A percentile compares a stretch with the other conserved stretches of the same genome.
Conservation (phyloP, 495 filamentous ascomycete species). For the Cetradonia linearis region DNA sequence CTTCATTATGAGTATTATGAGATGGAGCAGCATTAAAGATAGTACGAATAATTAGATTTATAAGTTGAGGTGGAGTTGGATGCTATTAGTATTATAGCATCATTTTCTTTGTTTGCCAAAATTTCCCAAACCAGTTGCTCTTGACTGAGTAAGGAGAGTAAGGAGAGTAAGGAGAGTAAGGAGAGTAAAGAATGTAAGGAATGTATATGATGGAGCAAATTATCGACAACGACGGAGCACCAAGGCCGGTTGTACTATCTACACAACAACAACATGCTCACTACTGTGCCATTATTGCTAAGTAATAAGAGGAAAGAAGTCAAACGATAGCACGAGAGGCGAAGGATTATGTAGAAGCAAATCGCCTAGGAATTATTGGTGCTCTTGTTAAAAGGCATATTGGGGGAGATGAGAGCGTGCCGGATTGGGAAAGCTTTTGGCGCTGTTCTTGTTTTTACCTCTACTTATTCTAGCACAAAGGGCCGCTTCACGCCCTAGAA, state of each 20-base stretch:
- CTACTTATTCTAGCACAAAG: neutral
- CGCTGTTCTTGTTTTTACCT: neutral
- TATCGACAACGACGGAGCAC: neutral
- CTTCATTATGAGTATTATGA: constrained; percentile 49
- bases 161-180: neutral
- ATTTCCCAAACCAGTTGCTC: neutral
- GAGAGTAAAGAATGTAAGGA: neutral
- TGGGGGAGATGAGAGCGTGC: neutral
- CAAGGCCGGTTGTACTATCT: too few relatives aligned
- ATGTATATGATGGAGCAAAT: neutral
- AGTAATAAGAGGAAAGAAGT: neutral
- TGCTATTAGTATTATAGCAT: neutral
- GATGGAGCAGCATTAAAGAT: constrained; percentile 7
- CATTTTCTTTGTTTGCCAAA: constrained; percentile 9
- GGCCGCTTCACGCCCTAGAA: neutral
- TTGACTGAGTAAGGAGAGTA: neutral
- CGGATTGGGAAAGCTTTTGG: constrained; percentile 8
- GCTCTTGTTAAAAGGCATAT: neutral
- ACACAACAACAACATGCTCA: too few relatives aligned
- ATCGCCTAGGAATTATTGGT: neutral
- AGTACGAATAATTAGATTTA: neutral
- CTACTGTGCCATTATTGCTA: neutral
- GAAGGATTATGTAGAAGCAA: neutral
- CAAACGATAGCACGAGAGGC: neutral
- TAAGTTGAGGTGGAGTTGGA: neutral